phyloP scores from a whole-genome alignment of 2,329 filamentous ascomycete genomes.

The Claviceps maximensis region DNA sequence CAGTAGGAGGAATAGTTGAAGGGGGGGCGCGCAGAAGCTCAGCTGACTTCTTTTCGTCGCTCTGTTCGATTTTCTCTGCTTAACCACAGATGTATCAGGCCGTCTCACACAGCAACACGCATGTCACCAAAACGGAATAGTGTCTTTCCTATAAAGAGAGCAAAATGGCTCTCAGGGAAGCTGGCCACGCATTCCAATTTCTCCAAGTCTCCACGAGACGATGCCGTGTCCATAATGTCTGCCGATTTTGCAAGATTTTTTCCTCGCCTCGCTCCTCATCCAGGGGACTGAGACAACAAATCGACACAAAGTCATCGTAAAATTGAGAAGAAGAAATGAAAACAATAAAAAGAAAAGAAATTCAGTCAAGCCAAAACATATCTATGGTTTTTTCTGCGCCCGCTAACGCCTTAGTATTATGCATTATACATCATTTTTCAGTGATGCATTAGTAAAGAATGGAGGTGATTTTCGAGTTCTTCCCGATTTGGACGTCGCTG shows the following conservation, averaged over 20 bases:
- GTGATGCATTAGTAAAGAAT: background rate
- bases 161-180: background rate
- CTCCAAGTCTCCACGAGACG: background rate
- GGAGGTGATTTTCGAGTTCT: background rate
- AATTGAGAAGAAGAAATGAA: no score
- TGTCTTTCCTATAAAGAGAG: background rate
- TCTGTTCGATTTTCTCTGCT: background rate
- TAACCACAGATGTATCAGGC: background rate
- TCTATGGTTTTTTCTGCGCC: slow-evolving; percentile 5
- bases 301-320: background rate
- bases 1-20: no score
- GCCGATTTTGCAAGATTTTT: background rate
- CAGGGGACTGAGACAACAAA: background rate
- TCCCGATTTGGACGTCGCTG: background rate
- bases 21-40: no score
- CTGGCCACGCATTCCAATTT: background rate
- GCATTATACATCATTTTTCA: slow-evolving; percentile 3
- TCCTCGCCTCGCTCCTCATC: background rate
- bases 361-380: slow-evolving; percentile 2
- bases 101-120: background rate
- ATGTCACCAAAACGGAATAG: background rate
- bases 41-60: background rate
- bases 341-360: background rate
- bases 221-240: background rate
- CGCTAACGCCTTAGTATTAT: slow-evolving; percentile 7